These are phyloP conservation scores for Coemansia sp. DNA, from an alignment of 192 early-diverging fungal genomes.

Conservation along the genomic window DNA sequence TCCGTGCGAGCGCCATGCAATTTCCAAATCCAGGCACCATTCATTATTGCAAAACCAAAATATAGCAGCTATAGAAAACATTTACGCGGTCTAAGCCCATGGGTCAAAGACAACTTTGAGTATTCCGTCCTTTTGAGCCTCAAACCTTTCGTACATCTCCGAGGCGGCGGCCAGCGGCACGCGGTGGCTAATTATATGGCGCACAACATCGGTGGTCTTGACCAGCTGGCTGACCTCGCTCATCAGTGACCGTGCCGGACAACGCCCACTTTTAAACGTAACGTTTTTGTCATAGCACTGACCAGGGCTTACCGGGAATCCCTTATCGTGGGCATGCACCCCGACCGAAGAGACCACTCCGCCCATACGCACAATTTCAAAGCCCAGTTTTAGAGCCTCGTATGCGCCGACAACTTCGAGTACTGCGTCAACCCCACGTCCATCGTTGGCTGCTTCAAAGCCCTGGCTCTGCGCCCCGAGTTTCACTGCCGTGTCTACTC, in stretches of 20 bases:
- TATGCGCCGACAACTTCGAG: constrained; percentile 58
- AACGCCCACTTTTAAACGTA: constrained; percentile 56
- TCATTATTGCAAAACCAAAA: not conserved
- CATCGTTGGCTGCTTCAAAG: constrained; percentile 24
- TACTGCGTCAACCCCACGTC: constrained; percentile 53
- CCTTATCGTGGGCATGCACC: constrained; percentile 51
- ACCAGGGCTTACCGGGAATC: constrained; percentile 57
- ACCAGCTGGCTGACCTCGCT: constrained; percentile 34
- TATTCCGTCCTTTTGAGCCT: constrained; percentile 24
- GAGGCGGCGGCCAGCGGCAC: constrained; percentile 43
- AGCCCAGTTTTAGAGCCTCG: constrained; percentile 46
- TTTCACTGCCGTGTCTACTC: constrained; percentile 44
- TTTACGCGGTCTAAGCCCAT: constrained; percentile 15
- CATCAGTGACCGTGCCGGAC: constrained; percentile 55
- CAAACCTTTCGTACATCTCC: constrained; percentile 57
- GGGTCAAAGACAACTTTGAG: constrained; percentile 41
- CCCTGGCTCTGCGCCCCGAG: constrained; percentile 35
- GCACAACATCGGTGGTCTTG: constrained; percentile 27
- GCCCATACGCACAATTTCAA: constrained; percentile 51
- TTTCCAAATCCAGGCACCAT: not conserved
- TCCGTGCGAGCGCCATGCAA: not conserved
- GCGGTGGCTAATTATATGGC: constrained; percentile 48
- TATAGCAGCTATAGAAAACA: constrained; percentile 4
- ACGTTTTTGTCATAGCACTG: constrained; percentile 61
- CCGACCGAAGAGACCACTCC: constrained; percentile 61